These are phyloP conservation scores for Fremontodendron californicum DNA, from an alignment of 345 rosid genomes.

Conservation along the genomic window DNA sequence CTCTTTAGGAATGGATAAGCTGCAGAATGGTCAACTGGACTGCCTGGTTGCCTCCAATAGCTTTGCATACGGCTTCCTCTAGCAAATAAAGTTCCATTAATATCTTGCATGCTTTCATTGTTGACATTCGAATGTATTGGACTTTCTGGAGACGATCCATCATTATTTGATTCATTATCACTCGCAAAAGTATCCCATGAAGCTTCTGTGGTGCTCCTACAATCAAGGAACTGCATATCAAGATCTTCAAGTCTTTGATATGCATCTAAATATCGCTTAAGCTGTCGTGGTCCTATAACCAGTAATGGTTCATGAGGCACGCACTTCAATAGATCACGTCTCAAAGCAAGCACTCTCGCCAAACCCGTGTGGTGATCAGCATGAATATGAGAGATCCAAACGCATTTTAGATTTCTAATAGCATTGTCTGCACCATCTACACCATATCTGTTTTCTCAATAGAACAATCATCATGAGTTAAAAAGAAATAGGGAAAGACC, in stretches of 20 bases:
- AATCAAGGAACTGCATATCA: slow-evolving; percentile 85
- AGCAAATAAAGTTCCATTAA: slow-evolving; percentile 49
- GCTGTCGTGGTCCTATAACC: slow-evolving; percentile 76
- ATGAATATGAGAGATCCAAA: slow-evolving; percentile 97
- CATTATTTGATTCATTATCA: slow-evolving; percentile 23
- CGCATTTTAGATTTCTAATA: slow-evolving; percentile 57
- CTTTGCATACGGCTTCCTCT: slow-evolving; percentile 78
- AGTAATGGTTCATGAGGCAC: slow-evolving; percentile 66
- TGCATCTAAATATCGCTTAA: slow-evolving; percentile 77
- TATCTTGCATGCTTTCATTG: slow-evolving; percentile 13
- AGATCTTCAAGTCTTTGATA: slow-evolving; percentile 88
- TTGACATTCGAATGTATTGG: slow-evolving; percentile 1
- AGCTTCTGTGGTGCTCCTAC: slow-evolving; percentile 60
- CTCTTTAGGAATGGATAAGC: slow-evolving; percentile 43
- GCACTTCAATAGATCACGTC: slow-evolving; percentile 65
- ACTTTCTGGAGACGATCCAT: slow-evolving; percentile 26
- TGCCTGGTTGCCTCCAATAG: slow-evolving; percentile 50
- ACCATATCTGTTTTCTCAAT: slow-evolving; percentile 49
- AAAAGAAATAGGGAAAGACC: background rate
- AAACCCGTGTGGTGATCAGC: slow-evolving; percentile 93
- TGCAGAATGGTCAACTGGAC: slow-evolving; percentile 39
- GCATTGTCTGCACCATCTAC: slow-evolving; percentile 70
- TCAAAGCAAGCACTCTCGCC: slow-evolving; percentile 77
- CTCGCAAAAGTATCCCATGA: slow-evolving; percentile 56
- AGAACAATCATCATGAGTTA: background rate